Conservation (phyloP, 2,329 filamentous ascomycete genomes). For the Neofusicoccum kwambonambiense region DNA sequence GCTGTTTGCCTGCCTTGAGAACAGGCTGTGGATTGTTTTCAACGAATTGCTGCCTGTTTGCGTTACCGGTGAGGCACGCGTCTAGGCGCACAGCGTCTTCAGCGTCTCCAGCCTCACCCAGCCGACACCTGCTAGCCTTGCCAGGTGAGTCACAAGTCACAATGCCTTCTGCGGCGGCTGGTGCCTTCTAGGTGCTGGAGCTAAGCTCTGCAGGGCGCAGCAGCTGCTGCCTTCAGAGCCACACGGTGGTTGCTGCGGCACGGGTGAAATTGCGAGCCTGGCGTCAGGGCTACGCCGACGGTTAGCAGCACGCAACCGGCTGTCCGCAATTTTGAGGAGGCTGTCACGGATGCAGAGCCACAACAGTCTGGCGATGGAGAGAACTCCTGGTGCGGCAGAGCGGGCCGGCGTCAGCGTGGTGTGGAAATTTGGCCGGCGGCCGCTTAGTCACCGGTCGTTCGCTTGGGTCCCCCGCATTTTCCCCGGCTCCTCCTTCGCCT, state of each 20-base stretch:
- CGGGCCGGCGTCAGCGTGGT: not conserved
- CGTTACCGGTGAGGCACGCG: not conserved
- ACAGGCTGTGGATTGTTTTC: not conserved
- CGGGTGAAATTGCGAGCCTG: not conserved
- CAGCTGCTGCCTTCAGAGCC: too few species aligned
- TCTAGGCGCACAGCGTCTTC: not conserved
- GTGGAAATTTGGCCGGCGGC: not conserved
- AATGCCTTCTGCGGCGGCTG: too few species aligned
- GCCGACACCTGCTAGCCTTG: not conserved
- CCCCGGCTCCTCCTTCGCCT: not conserved
- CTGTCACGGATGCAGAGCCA: not conserved
- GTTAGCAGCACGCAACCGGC: not conserved
- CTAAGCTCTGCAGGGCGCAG: not conserved
- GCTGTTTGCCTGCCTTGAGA: not conserved
- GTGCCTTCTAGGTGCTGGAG: too few species aligned
- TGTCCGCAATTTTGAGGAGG: not conserved
- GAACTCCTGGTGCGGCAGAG: not conserved
- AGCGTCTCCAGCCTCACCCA: not conserved
- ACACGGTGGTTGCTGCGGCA: not conserved
- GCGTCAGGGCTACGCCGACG: not conserved
- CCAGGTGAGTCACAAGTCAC: not conserved
- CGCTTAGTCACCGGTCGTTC: not conserved
- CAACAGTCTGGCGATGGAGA: not conserved
- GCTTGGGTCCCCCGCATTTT: slow-evolving; percentile 13
- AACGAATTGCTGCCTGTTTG: not conserved